Evolutionary conservation across 495 filamentous ascomycete genomes (phyloP), one percentile per base, ranked within the genome.

Genomic region (Apiosordaria backusii): DNA sequence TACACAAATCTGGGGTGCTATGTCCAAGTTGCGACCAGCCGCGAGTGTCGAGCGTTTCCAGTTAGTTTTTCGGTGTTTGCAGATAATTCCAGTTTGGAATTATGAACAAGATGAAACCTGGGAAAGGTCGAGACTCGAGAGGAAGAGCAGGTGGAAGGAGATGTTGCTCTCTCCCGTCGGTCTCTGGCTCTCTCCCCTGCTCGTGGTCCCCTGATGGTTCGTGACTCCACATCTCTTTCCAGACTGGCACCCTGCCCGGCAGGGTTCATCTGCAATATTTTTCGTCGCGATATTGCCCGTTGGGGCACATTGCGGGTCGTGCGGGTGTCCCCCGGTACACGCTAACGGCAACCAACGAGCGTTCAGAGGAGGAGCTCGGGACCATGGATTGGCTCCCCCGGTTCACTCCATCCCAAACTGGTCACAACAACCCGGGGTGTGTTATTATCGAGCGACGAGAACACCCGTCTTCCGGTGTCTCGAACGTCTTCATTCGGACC

Each of bases 221-320:
- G 10, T 45, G 35, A 45, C 35, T 45, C 35, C 35, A 45, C 35
- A 13, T 15, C 35, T 45, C 35, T 45, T 45, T 45, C 35, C 35
- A 45, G 5, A 45, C 25, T 24, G 57, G 16, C 57, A 53, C 50
- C 40, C 40, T 40, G 23, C n/a, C n/a, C n/a, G 63, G 62, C 64
- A 68, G 66, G 71, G 66, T 61, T 50, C 58, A 26, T 58, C 60
- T 73, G 71, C 66, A 73, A 68, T 70, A 68, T 68, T 73, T 68
- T 73, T 73, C 71, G 68, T 67, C 62, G 57, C 59, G 61, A 69
- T 68, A 65, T 68, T 70, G 63, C 65, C 66, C 69, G 63, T 69
- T 69, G 29, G 60, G 67, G 67, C 25, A 70, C 61, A 23, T 63
- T 65, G 65, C 64, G 69, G 63, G 69, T 50, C 66, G 15, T 22